Evolutionary conservation across 129 eudicot genomes (phyloP), one percentile per base, ranked within the genome.

Genomic region (Tanacetum coccineum): DNA sequence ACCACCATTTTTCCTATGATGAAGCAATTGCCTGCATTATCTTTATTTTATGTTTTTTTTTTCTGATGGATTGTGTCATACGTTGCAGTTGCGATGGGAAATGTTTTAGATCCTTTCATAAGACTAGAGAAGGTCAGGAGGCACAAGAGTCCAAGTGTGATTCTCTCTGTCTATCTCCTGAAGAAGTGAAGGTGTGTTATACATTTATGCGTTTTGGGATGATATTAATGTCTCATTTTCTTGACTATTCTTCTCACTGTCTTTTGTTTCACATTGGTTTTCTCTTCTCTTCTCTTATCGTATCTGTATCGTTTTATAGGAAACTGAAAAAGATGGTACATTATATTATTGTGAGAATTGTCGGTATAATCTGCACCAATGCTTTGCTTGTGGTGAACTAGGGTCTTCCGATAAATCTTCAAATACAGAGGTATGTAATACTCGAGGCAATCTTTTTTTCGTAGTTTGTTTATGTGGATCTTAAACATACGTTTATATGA

Each of bases 41-140:
- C n/a, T 45, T 39, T 11, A 70, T 39, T 47, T 56, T 21, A 58
- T 54, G 8, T 44, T 64, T 39, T 46, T 61, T 44, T 64, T 39
- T 46, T 61, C 22, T 64, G 48, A 57, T 48, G 52, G 45, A 55
- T 77, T 64, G 70, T 18, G 4, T 28, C 25, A 22, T 70, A 32
- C 10, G 26, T 11, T 77, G 73, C 76, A 88, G 96, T 25, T 88
- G 96, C 56, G 96, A 88, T 1, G 96, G 96, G 42, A 85, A 70
- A 78, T 88, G 96, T 73, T 64, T 88, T 79, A 82, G 96, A 82
- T 85, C 96, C 54, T 88, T 88, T 68, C 96, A 88, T 79, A 78
- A 85, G 15, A 82, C 84, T 20, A 20, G 12, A 28, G 76, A 80
- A 62, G 77, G 54, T 46, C 91, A 82, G 62, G 80, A 76, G 59